phyloP scores from a whole-genome alignment of 306 rosid genomes.

The Potentilla sterilis region DNA sequence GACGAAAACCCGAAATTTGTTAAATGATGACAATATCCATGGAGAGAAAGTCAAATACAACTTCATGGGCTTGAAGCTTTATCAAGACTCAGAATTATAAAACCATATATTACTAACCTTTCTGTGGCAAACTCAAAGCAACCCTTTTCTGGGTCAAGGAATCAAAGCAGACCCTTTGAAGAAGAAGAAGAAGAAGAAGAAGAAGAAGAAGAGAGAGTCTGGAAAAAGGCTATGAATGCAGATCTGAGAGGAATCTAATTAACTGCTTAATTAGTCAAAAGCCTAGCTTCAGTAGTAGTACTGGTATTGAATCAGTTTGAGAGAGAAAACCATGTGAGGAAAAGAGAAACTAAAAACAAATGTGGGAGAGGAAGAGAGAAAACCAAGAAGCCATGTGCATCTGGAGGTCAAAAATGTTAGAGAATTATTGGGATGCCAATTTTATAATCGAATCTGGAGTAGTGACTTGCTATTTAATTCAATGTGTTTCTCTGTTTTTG shows the following conservation, averaged over 20 bases:
- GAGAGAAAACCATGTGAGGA: constrained; percentile 46
- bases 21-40: constrained; percentile 33
- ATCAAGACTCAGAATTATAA: constrained; percentile 8
- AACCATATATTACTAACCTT: constrained; percentile 41
- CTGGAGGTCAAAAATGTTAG: constrained; percentile 73
- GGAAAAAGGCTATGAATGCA: constrained; percentile 47
- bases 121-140: constrained; percentile 24
- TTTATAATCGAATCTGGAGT: not conserved
- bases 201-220: constrained; percentile 11
- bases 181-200: constrained; percentile 10
- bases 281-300: constrained; percentile 33
- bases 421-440: constrained; percentile 39
- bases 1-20: constrained; percentile 12
- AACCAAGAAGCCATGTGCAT: constrained; percentile 94
- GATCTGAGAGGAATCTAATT: constrained; percentile 82
- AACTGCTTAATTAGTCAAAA: constrained; percentile 55
- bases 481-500: not conserved
- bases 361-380: constrained; percentile 60
- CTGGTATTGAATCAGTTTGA: constrained; percentile 25
- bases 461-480: not conserved
- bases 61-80: constrained; percentile 4
- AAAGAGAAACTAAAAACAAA: constrained; percentile 27
- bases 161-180: constrained; percentile 19
- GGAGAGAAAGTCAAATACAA: constrained; percentile 18
- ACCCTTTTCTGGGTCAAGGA: constrained; percentile 5